A percentile compares a stretch with the other conserved stretches of the same genome.
Conservation (phyloP, 148 eudicot species). For the Limonium bicolor region DNA sequence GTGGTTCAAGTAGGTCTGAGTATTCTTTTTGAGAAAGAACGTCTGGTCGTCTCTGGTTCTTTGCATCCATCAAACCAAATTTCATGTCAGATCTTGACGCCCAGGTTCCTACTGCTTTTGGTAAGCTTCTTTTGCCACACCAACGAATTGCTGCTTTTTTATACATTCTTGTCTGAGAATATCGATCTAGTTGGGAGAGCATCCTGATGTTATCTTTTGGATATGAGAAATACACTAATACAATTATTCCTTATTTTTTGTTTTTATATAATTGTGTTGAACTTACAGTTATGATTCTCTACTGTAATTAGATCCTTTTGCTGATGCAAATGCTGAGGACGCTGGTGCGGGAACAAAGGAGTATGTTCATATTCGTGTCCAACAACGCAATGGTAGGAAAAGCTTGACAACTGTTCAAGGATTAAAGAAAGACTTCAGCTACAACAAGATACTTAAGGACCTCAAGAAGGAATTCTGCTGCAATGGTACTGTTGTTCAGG, state of each 20-base stretch:
- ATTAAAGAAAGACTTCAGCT: conserved; percentile 82
- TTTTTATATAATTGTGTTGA: background rate
- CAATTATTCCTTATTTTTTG: background rate
- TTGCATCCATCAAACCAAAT: conserved; percentile 13
- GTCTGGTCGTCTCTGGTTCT: conserved; percentile 1
- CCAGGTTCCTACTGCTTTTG: conserved; percentile 49
- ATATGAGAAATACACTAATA: background rate
- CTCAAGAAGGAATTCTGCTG: conserved; percentile 96
- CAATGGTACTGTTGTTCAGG: conserved; percentile 95
- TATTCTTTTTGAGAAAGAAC: conserved; percentile 1
- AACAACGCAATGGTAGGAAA: conserved; percentile 87
- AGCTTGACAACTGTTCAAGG: conserved; percentile 96
- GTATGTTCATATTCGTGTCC: conserved; percentile 83
- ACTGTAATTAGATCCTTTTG: conserved; percentile 58
- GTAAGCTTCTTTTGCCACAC: conserved; percentile 10
- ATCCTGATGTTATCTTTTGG: background rate
- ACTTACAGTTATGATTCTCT: background rate
- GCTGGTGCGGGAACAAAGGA: conserved; percentile 87
- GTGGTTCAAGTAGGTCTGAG: background rate
- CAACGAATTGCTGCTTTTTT: background rate
- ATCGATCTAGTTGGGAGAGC: background rate
- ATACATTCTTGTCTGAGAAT: background rate
- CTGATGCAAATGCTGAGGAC: conserved; percentile 93
- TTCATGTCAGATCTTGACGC: conserved; percentile 56
- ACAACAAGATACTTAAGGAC: conserved; percentile 79